Conservation (phyloP, 257 asterid species). For the Gentiana macrophylla region DNA sequence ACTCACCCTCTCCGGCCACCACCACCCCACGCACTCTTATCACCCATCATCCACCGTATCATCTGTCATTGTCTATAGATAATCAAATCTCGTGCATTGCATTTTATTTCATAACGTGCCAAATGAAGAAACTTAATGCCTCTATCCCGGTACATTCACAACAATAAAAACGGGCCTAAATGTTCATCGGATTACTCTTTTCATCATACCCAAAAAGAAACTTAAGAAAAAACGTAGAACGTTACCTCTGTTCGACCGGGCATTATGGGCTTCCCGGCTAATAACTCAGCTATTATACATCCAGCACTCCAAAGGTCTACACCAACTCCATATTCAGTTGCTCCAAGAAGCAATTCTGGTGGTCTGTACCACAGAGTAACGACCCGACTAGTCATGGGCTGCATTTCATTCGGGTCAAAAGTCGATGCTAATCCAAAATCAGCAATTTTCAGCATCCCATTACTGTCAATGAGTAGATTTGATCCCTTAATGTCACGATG, state of each 20-base stretch:
- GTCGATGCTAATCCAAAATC: slow-evolving; percentile 84
- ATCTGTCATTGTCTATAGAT: too few relatives aligned
- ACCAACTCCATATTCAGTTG: slow-evolving; percentile 81
- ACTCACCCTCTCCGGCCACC: too few relatives aligned
- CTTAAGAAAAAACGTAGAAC: not conserved
- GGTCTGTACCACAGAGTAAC: slow-evolving; percentile 93
- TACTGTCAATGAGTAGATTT: slow-evolving; percentile 64
- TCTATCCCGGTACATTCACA: too few relatives aligned
- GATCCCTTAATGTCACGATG: slow-evolving; percentile 92
- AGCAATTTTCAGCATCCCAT: slow-evolving; percentile 73
- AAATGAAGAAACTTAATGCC: too few relatives aligned
- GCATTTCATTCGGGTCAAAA: slow-evolving; percentile 67
- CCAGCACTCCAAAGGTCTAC: slow-evolving; percentile 94
- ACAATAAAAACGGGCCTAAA: too few relatives aligned
- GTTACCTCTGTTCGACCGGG: slow-evolving; percentile 88
- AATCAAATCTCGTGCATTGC: too few relatives aligned
- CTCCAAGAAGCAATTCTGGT: slow-evolving; percentile 87
- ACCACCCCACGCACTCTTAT: too few relatives aligned
- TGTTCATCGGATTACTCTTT: too few relatives aligned
- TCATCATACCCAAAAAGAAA: too few relatives aligned
- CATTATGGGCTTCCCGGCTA: slow-evolving; percentile 87
- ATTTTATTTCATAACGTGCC: too few relatives aligned
- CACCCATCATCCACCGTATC: too few relatives aligned
- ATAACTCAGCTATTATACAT: slow-evolving; percentile 77
- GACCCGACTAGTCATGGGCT: slow-evolving; percentile 84